Conservation (phyloP, 805 yeast species). For the Grigorovia yakushimaensis region DNA sequence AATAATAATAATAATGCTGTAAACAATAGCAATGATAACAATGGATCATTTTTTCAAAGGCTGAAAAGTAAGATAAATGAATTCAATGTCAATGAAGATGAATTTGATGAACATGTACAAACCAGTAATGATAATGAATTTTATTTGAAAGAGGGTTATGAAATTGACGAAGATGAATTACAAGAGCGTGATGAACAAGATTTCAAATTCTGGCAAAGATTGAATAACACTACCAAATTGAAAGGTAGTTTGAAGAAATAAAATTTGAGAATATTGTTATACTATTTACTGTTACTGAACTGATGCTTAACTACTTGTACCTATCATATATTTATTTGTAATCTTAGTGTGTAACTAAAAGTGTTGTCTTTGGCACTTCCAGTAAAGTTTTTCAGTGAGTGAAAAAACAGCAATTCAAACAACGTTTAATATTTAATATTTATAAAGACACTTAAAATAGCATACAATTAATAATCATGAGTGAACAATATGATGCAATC, state of each 20-base stretch:
- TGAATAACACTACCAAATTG: background rate
- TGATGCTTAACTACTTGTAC: too few relatives aligned
- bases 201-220: constrained; percentile 3
- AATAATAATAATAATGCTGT: background rate
- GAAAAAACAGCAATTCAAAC: too few relatives aligned
- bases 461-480: constrained; percentile 41
- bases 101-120: constrained; percentile 16
- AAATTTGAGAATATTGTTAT: too few relatives aligned
- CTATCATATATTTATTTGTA: too few relatives aligned
- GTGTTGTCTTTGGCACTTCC: too few relatives aligned
- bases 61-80: constrained; percentile 25
- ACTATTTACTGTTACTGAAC: too few relatives aligned
- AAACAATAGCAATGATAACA: background rate
- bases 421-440: too few relatives aligned
- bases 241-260: background rate
- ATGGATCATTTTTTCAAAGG: constrained; percentile 12
- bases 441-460: too few relatives aligned
- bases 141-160: constrained; percentile 20
- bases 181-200: constrained; percentile 14
- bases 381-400: too few relatives aligned
- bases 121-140: constrained; percentile 12
- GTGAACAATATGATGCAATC: constrained; percentile 40
- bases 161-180: constrained; percentile 21
- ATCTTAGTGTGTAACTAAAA: too few relatives aligned
- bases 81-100: constrained; percentile 24